Evolutionary conservation across 345 rosid genomes (phyloP), one percentile per base, ranked within the genome.

Genomic region (Murraya paniculata): DNA sequence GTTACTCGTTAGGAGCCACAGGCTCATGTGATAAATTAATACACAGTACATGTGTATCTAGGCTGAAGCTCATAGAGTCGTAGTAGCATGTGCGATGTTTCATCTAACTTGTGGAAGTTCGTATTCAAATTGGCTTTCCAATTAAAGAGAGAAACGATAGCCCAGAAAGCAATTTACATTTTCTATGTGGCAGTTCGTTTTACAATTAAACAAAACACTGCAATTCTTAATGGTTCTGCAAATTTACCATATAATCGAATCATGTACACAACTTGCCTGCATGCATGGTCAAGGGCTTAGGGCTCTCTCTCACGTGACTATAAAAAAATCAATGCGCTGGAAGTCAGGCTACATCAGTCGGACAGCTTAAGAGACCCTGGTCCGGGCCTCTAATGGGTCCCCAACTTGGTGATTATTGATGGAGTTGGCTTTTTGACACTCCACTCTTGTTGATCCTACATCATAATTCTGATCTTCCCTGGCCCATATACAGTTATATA

Each of bases 281-380:
- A 77, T 80, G 83, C 83, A 85, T 67, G 83, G 16, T 61, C 64
- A n/a, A 48, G 30, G 48, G 82, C 10, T 60, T 62, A n/a, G 45
- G 21, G 59, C 76, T n/a, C 22, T 22, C 25, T 60, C 25, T 76
- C 79, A 56, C 77, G 79, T 81, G 81, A 75, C 71, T 74, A 24
- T 45, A 1, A 64, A 68, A 45, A 65, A 35, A 25, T 28, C 2
- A 7, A 57, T 75, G 76, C 72, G 84, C 85, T 75, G 79, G 82
- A 80, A 56, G 64, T 64, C 79, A 31, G 82, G 28, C 71, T n/a
- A 56, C 58, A 64, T 48, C 66, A 53, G 75, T 76, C 75, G 33
- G 59, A 72, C 78, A 58, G 73, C 58, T 16, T 64, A 11, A 68
- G 18, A 59, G 64, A 45, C 19, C 38, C 48, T 62, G 62, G 50